Base-by-base conservation (phyloP, 2,329 filamentous ascomycete genomes). In the Coniella vitis region DNA sequence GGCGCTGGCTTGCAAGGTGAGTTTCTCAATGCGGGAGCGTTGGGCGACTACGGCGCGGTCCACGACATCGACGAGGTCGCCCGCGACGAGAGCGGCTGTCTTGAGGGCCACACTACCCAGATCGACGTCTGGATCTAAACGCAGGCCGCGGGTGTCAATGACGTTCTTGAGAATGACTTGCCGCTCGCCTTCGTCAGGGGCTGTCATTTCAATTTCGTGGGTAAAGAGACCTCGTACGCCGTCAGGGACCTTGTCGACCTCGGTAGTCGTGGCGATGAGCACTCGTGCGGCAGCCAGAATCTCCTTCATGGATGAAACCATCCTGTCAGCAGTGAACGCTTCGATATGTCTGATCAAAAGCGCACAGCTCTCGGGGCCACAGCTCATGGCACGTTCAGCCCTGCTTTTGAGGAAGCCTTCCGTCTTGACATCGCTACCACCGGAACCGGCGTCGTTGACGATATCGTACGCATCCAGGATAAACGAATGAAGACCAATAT, bases 71-170 rank as follows among this genome's bases (percentile, higher is more conserved):
- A 95, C 85, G 9, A 98, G 71, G 62, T 98, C 91, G 13, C 90
- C 93, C 17, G 93, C 93, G 3, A 98, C 93, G 7, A 98, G 74
- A 2, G 93, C 93, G 7, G 93, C 93, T 8, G 93, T 98, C 71
- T 97, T 97, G 44, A 98, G 77, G 0, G 93, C 93, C 14, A 98
- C 84, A 9, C 84, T 82, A 54, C 82, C 79, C 4, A 98, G 74
- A 48, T 96, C 90, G 3, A 96, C 88, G 44, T 90, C 85, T 0
- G 86, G 79, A 16, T 90, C 87, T 2, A 96, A 69, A n/a, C 80
- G 77, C 19, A 95, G 76, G 2, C 86, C 83, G 22, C 83, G 79
- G 51, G 89, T 83, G 31, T 86, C 78, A 31, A 96, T 78, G 32
- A 94, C 87, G 52, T 83, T 83, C 45, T 79, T 80, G 8, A 98